Evolutionary conservation across 257 asterid species (phyloP).

Genomic region (Avicennia marina): DNA sequence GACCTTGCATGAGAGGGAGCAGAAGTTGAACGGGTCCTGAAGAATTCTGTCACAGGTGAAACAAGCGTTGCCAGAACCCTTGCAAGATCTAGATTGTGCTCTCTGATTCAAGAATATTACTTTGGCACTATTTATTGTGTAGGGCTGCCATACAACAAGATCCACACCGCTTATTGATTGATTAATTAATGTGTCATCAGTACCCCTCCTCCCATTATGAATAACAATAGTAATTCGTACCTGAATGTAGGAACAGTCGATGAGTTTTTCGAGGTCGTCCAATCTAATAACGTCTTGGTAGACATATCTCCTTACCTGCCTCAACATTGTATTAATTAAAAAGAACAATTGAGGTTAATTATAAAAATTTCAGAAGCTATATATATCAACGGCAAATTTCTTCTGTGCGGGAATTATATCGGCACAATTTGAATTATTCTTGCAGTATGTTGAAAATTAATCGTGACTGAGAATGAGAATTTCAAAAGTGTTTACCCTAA

Average conservation of each 20-base stretch:
- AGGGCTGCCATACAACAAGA: slow-evolving; percentile 44
- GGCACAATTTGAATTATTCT: no score
- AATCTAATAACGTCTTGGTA: slow-evolving; percentile 76
- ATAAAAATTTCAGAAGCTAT: background rate
- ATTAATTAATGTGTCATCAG: background rate
- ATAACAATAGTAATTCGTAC: slow-evolving; percentile 11
- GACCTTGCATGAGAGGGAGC: slow-evolving; percentile 97
- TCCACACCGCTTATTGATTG: background rate
- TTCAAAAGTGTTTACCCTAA: no score
- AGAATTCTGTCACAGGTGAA: slow-evolving; percentile 84
- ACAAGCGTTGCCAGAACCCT: slow-evolving; percentile 52
- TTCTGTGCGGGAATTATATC: no score
- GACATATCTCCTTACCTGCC: slow-evolving; percentile 82
- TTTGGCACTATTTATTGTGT: slow-evolving; percentile 83
- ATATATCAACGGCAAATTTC: background rate
- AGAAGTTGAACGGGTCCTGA: slow-evolving; percentile 76
- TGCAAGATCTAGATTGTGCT: slow-evolving; percentile 56
- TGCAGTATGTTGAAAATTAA: no score
- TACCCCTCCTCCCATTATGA: background rate
- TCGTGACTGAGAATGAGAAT: no score
- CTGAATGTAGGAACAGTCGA: slow-evolving; percentile 78
- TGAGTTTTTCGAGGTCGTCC: slow-evolving; percentile 82
- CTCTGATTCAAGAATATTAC: slow-evolving; percentile 83
- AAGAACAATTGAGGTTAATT: background rate
- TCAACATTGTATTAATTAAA: background rate